Conservation (phyloP, 352 stramenopile species). For the Globisporangium cederbergense region DNA sequence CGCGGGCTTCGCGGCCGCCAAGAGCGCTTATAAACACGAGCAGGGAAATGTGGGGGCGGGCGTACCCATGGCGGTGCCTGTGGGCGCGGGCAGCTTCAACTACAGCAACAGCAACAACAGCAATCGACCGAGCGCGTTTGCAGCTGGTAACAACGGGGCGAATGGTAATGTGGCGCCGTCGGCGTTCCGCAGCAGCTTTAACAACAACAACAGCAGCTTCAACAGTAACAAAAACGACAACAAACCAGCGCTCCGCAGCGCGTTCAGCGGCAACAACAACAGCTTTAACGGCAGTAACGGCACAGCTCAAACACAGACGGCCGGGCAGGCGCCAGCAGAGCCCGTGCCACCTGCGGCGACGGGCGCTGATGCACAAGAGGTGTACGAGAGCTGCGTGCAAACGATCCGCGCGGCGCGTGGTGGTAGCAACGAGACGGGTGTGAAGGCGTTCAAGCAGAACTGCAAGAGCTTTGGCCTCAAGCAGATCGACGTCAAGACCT, state of each 20-base stretch:
- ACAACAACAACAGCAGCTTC: background rate
- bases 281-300: constrained; percentile 17
- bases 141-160: constrained; percentile 5
- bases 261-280: constrained; percentile 12
- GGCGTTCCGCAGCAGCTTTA: constrained; percentile 12
- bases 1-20: constrained; percentile 3
- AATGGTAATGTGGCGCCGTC: constrained; percentile 7
- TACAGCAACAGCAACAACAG: constrained; percentile 1
- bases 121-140: constrained; percentile 16
- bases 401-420: constrained; percentile 50
- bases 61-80: constrained; percentile 19
- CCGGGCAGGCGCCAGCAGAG: constrained; percentile 18
- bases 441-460: constrained; percentile 66
- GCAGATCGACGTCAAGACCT: constrained; percentile 49
- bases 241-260: constrained; percentile 22
- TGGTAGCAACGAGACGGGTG: constrained; percentile 49
- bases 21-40: background rate
- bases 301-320: constrained; percentile 14
- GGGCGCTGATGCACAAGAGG: constrained; percentile 43
- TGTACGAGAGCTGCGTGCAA: constrained; percentile 53
- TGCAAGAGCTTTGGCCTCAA: constrained; percentile 50
- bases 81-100: constrained; percentile 2
- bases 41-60: background rate
- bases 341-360: constrained; percentile 47
- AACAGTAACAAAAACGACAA: constrained; percentile 4